Evolutionary conservation across 768 basidiomycete species (phyloP).

Genomic region (Amanita phalloides): DNA sequence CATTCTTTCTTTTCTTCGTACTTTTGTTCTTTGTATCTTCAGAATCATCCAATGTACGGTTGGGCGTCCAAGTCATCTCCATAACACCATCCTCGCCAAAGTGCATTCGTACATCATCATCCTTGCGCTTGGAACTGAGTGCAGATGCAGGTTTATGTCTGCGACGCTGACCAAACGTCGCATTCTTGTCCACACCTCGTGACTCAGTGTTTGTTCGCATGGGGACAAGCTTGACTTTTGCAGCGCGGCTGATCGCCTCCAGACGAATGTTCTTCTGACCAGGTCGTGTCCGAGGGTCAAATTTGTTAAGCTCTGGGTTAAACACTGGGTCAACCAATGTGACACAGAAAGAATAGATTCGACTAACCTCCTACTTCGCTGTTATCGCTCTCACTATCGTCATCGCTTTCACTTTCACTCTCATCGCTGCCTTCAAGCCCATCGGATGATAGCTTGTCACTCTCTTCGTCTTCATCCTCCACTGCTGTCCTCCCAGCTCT

Average conservation of each 20-base stretch:
- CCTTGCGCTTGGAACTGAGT: constrained; percentile 9
- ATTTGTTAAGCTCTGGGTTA: constrained; percentile 35
- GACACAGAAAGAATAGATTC: constrained; percentile 6
- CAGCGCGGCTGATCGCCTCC: constrained; percentile 34
- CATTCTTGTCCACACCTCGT: constrained; percentile 31
- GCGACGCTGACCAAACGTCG: constrained; percentile 67
- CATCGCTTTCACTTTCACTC: constrained; percentile 32
- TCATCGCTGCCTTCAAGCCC: constrained; percentile 32
- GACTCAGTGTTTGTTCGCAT: constrained; percentile 35
- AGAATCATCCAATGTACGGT: constrained; percentile 17
- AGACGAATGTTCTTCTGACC: constrained; percentile 36
- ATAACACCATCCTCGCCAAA: constrained; percentile 48
- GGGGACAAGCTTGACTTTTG: constrained; percentile 56
- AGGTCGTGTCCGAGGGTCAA: constrained; percentile 37
- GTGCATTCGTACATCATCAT: constrained; percentile 3
- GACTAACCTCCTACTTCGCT: constrained; percentile 45
- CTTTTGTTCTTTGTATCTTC: constrained; percentile 18
- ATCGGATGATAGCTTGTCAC: constrained; percentile 56
- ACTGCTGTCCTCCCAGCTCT: constrained; percentile 64
- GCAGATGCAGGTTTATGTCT: constrained; percentile 16
- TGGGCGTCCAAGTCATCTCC: constrained; percentile 79
- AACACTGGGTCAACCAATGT: not conserved
- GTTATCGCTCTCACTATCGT: constrained; percentile 27
- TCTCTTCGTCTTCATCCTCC: constrained; percentile 85
- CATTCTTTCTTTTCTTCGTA: constrained; percentile 33